Percentiles rank a stretch among this genome's conserved stretches.
Conservation (phyloP, 2,329 filamentous ascomycete species). For the Colletotrichum musae region DNA sequence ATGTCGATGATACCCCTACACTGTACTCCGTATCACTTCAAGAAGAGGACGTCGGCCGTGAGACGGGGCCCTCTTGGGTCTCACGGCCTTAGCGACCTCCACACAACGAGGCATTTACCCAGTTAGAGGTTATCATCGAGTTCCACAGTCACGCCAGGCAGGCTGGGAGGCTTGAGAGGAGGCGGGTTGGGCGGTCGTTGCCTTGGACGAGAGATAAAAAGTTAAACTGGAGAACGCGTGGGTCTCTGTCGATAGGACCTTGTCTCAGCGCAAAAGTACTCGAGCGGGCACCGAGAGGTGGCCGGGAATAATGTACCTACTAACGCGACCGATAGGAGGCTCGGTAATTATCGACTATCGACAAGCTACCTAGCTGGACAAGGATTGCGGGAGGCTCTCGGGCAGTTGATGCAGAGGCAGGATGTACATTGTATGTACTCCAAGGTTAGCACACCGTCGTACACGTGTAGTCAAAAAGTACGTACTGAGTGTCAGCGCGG, state of each 20-base stretch:
- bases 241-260: slow-evolving; percentile 34
- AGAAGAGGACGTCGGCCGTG: not conserved
- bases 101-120: slow-evolving; percentile 28
- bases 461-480: too few species aligned
- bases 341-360: slow-evolving; percentile 24
- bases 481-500: slow-evolving; percentile 5
- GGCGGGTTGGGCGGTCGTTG: slow-evolving; percentile 7
- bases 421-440: too few species aligned
- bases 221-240: slow-evolving; percentile 41
- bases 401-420: not conserved
- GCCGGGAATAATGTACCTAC: slow-evolving; percentile 8
- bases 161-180: slow-evolving; percentile 14
- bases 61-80: slow-evolving; percentile 11
- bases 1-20: slow-evolving; percentile 15
- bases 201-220: slow-evolving; percentile 35
- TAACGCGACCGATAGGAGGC: slow-evolving; percentile 19
- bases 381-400: slow-evolving; percentile 27
- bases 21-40: not conserved
- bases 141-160: slow-evolving; percentile 35
- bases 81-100: slow-evolving; percentile 21
- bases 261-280: slow-evolving; percentile 32
- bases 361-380: not conserved
- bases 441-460: too few species aligned
- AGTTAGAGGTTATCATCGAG: slow-evolving; percentile 12
- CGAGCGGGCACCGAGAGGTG: not conserved